These are phyloP conservation scores for Penicillium brevicompactum DNA, from an alignment of 2,329 filamentous ascomycete species.

Conservation along the genomic window DNA sequence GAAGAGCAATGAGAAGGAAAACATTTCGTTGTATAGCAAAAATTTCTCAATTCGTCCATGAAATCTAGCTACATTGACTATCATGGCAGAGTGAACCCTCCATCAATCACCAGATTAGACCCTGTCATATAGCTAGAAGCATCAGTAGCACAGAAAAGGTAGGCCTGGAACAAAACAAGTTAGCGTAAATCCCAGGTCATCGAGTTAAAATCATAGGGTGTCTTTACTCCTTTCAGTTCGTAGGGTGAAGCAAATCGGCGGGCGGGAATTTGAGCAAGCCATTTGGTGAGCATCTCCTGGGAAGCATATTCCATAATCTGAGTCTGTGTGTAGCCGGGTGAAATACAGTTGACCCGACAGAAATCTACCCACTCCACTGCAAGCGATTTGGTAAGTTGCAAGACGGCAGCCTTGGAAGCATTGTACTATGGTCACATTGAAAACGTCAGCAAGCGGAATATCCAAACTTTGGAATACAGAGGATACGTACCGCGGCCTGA, in stretches of 20 bases:
- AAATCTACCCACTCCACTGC: conserved; percentile 73
- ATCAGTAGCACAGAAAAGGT: conserved; percentile 74
- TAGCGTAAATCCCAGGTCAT: no score
- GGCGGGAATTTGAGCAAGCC: conserved; percentile 73
- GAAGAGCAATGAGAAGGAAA: no score
- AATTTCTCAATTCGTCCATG: no score
- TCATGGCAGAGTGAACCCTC: conserved; percentile 57
- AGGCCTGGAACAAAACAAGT: conserved; percentile 34
- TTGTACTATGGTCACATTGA: conserved; percentile 51
- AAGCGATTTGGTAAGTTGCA: conserved; percentile 55
- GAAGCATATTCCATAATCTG: conserved; percentile 62
- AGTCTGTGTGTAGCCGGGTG: conserved; percentile 44
- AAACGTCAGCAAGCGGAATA: no score
- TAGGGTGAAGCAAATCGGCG: conserved; percentile 66
- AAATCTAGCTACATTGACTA: no score
- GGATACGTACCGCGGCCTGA: conserved; percentile 43
- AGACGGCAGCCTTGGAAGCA: conserved; percentile 56
- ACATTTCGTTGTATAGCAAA: no score
- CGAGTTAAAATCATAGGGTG: no score
- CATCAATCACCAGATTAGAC: conserved; percentile 69
- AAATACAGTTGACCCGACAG: conserved; percentile 50
- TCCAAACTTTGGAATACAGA: no score
- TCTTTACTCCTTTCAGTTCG: conserved; percentile 70
- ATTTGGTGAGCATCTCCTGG: conserved; percentile 65
- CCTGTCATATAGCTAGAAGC: conserved; percentile 77